These are phyloP conservation scores for Trypanosoma mega DNA, from an alignment of 208 protist genomes.

Conservation along the genomic window DNA sequence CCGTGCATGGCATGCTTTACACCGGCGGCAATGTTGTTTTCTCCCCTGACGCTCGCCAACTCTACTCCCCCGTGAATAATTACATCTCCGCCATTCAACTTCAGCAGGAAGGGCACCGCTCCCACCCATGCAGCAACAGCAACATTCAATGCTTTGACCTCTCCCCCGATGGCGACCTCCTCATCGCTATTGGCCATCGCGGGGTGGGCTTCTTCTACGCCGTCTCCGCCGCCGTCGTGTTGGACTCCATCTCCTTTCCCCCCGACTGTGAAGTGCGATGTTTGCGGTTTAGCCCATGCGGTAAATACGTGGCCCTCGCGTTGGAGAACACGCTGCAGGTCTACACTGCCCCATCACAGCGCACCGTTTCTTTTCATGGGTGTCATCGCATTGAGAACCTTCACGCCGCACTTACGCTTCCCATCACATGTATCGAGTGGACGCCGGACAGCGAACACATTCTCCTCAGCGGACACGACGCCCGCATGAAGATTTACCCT, in stretches of 20 bases:
- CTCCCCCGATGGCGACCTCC: slow-evolving; percentile 79
- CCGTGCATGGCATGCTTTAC: slow-evolving; percentile 92
- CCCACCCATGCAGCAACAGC: slow-evolving; percentile 86
- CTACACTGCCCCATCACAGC: slow-evolving; percentile 79
- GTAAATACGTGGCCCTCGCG: slow-evolving; percentile 84
- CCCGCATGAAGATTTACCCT: slow-evolving; percentile 88
- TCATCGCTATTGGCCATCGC: slow-evolving; percentile 71
- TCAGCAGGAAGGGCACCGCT: slow-evolving; percentile 71
- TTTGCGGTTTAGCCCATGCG: slow-evolving; percentile 87
- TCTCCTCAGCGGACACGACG: slow-evolving; percentile 83
- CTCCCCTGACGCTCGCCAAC: slow-evolving; percentile 69
- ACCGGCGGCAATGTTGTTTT: slow-evolving; percentile 90
- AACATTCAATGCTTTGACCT: slow-evolving; percentile 89
- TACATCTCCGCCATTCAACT: slow-evolving; percentile 81
- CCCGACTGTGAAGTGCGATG: slow-evolving; percentile 59
- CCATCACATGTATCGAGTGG: slow-evolving; percentile 83
- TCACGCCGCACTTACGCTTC: slow-evolving; percentile 74
- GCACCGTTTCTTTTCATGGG: slow-evolving; percentile 81
- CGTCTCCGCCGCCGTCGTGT: slow-evolving; percentile 77
- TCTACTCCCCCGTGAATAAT: slow-evolving; percentile 90
- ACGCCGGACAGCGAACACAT: slow-evolving; percentile 81
- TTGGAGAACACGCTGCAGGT: slow-evolving; percentile 88
- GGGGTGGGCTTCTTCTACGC: slow-evolving; percentile 90
- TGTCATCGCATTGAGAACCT: slow-evolving; percentile 89
- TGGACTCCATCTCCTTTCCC: slow-evolving; percentile 89